phyloP scores from a whole-genome alignment of 352 stramenopile species.

The Pythium periplocum region DNA sequence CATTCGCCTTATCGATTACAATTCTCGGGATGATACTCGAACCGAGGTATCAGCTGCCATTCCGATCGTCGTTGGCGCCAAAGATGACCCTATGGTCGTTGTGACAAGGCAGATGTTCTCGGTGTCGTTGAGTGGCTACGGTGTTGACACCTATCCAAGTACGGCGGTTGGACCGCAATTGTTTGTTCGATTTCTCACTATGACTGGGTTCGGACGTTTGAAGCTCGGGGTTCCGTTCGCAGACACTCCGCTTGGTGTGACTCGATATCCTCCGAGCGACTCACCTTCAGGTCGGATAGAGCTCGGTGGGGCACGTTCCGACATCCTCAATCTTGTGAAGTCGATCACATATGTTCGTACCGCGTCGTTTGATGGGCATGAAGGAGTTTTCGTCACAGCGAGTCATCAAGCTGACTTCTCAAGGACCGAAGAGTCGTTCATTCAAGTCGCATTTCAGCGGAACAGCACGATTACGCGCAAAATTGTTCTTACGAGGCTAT shows the following conservation, averaged over 20 bases:
- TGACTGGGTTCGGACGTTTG: slow-evolving; percentile 48
- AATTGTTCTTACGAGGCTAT: slow-evolving; percentile 19
- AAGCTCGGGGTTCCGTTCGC: slow-evolving; percentile 18
- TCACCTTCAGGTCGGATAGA: slow-evolving; percentile 22
- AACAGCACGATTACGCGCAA: slow-evolving; percentile 18
- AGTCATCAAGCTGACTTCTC: slow-evolving; percentile 42
- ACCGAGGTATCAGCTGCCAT: slow-evolving; percentile 38
- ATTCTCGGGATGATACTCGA: slow-evolving; percentile 41
- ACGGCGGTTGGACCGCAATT: slow-evolving; percentile 15
- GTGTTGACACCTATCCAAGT: slow-evolving; percentile 23
- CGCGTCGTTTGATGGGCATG: slow-evolving; percentile 49
- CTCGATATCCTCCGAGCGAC: slow-evolving; percentile 20
- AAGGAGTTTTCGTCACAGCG: slow-evolving; percentile 49
- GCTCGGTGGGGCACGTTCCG: slow-evolving; percentile 29
- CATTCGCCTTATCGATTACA: slow-evolving; percentile 52
- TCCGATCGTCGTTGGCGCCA: slow-evolving; percentile 34
- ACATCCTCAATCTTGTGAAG: slow-evolving; percentile 31
- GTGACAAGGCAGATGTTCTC: slow-evolving; percentile 27
- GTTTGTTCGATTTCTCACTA: slow-evolving; percentile 36
- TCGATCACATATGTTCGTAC: slow-evolving; percentile 39
- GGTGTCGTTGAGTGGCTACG: slow-evolving; percentile 39
- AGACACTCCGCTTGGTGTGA: slow-evolving; percentile 20
- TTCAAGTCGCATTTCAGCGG: slow-evolving; percentile 35
- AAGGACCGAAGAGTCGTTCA: slow-evolving; percentile 29
- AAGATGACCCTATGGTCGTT: slow-evolving; percentile 37